Evolutionary conservation across 2,329 filamentous ascomycete genomes (phyloP), one percentile per base, ranked within the genome.

Genomic region (Epichloe gansuensis): DNA sequence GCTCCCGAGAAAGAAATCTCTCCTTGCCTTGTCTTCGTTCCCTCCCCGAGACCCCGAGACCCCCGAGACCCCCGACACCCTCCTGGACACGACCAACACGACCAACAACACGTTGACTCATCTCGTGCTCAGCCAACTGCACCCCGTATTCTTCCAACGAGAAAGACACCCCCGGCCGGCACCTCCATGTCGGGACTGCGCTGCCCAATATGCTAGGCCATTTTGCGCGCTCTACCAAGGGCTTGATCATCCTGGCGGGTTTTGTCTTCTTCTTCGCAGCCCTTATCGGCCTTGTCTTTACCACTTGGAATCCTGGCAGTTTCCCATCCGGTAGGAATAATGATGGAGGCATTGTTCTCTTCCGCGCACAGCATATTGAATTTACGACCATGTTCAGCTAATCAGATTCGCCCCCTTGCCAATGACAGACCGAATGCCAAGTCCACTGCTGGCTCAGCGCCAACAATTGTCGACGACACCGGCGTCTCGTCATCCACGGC

Each of bases 281-380:
- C 51, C 60, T 67, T 42, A 57, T 63, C 41, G 62, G 63, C 53
- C 58, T 69, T 27, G 58, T 60, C 50, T 66, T 64, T 51, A 63
- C 56, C 62, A 65, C 51, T 54, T 67, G 27, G 64, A 63, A 50
- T 59, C 58, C 8, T 65, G 59, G 59, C 57, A 57, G 12, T 15
- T 57, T 31, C 55, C 58, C 9, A 21, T 54, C 15, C 56, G 57
- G 61, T 63, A 46, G 15, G 44, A 35, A 23, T 7, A 27, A 17
- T 34, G 42, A 48, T 44, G 27, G 5, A 23, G 15, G 36, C 15
- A 39, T n/a, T 27, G 3, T 40, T n/a, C 12, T 39, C 23, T 9
- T 40, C 12, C 1, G 15, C 12, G 12, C 23, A 43, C 23, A 13
- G 21, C 41, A 25, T 11, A 13, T 23, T 17, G 9, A 12, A 12